Conservation (phyloP, 2,329 filamentous ascomycete genomes). For the Apiospora malaysiana region DNA sequence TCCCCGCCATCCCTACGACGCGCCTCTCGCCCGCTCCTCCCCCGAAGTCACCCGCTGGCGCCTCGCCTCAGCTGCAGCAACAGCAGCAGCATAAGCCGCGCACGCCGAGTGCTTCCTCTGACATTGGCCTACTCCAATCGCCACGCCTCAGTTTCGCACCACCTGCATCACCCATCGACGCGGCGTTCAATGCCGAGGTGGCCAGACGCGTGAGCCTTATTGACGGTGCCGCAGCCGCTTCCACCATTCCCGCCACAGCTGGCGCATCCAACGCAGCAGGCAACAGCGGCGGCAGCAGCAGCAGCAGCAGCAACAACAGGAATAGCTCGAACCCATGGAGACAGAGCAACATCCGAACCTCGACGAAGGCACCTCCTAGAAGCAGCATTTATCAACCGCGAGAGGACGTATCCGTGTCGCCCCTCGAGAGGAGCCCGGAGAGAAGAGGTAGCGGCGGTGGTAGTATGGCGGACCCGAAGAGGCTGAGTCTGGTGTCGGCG, state of each 20-base stretch:
- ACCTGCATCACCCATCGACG: slow-evolving; percentile 35
- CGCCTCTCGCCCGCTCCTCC: slow-evolving; percentile 24
- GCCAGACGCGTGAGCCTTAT: slow-evolving; percentile 22
- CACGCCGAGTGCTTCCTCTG: slow-evolving; percentile 4
- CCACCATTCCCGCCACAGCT: neutral
- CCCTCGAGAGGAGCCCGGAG: neutral
- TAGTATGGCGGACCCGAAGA: neutral
- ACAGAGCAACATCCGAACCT: neutral
- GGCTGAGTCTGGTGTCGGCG: neutral
- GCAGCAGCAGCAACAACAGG: neutral
- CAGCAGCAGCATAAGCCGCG: slow-evolving; percentile 17
- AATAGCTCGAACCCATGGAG: neutral
- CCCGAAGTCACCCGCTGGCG: slow-evolving; percentile 16
- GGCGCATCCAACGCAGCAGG: neutral
- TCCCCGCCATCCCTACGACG: slow-evolving; percentile 21
- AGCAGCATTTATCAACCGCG: neutral
- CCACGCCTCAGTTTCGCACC: slow-evolving; percentile 31
- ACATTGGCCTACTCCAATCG: slow-evolving; percentile 26
- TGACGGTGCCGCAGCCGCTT: neutral
- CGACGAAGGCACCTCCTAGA: neutral
- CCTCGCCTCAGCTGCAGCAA: slow-evolving; percentile 1
- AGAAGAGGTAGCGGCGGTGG: neutral
- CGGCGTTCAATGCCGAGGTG: slow-evolving; percentile 29
- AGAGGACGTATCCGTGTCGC: neutral
- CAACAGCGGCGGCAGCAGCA: neutral